Percentiles rank a stretch among this genome's conserved stretches.
These are phyloP conservation scores for Taphrina communis DNA, from an alignment of 1,139 yeast species.

Conservation along the genomic window DNA sequence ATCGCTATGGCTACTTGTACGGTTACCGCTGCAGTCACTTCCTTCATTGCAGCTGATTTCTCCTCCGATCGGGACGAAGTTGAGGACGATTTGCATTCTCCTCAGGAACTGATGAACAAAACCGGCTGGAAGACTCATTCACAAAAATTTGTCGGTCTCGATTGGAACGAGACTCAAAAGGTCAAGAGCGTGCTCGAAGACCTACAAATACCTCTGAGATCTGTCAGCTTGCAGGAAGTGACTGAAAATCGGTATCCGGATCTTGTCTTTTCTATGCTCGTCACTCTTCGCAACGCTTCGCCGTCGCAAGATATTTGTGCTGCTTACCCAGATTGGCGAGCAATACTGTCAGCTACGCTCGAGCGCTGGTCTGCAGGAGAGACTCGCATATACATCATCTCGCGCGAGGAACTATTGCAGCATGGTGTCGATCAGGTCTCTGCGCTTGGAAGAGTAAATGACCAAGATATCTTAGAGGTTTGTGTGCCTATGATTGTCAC, in stretches of 20 bases:
- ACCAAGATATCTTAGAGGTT: conserved; percentile 13
- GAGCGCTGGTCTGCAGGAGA: conserved; percentile 2
- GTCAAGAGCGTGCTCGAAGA: background rate
- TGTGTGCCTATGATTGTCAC: conserved; percentile 3
- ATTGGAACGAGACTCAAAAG: conserved; percentile 3
- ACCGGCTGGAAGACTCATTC: conserved; percentile 32
- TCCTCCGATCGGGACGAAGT: conserved; percentile 20
- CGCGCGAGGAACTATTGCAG: background rate
- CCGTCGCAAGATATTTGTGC: conserved; percentile 9
- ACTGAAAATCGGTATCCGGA: background rate
- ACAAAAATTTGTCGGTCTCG: conserved; percentile 23
- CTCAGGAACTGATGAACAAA: conserved; percentile 28
- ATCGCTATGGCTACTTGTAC: conserved; percentile 16
- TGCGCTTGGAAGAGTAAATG: background rate
- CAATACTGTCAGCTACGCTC: background rate
- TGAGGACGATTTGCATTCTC: conserved; percentile 21
- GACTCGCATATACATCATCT: background rate
- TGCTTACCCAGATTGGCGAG: conserved; percentile 16
- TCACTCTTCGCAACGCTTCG: background rate
- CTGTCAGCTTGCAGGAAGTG: background rate
- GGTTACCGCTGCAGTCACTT: conserved; percentile 1
- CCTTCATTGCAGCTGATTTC: conserved; percentile 24
- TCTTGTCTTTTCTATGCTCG: background rate
- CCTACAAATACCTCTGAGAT: background rate
- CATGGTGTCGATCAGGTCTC: conserved; percentile 5